Evolutionary conservation across 164 flowering plant genomes (phyloP), one percentile per base, ranked within the genome.

Genomic region (Nymphaea thermarum): DNA sequence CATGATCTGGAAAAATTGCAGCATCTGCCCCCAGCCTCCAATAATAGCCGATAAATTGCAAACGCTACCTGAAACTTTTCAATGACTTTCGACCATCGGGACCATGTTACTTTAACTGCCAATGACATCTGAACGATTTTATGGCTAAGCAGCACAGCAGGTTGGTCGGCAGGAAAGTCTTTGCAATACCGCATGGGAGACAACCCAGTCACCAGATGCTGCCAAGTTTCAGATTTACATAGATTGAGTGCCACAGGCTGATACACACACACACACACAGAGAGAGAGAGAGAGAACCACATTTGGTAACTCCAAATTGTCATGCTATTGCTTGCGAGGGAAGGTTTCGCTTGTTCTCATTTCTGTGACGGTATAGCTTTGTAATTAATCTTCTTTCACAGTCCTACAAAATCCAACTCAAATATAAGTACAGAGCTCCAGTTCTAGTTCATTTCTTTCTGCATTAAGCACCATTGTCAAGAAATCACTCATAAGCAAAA

Each of bases 301-400:
- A 7, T 7, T 47, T 6, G 55, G 12, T 6, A 47, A 47, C 11
- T 47, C 12, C 11, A 47, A 14, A 47, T 47, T 47, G 55, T 73
- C 71, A 82, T 43, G 64, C 76, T 3, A 43, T 60, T 69, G 75
- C 82, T 44, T 67, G 73, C 69, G 73, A 78, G 43, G 73, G 77
- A 44, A 75, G 43, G 62, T 63, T 76, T 60, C 88, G 78, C 75
- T 78, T 86, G 74, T 87, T 95, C 67, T 90, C 91, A 55, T 87
- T 69, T 68, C 91, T 81, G 71, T 90, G 98, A 69, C 65, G 95
- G 80, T 70, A 93, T 65, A 93, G 77, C 77, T 90, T 93, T 0
- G 91, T 89, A 66, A 88, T 81, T 53, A 77, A 71, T 74, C 96
- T 77, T 75, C 98, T 84, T 82, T 88, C 96, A 73, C 96, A 90